Evolutionary conservation across 2,329 filamentous ascomycete species (phyloP).

Genomic region (Plenodomus lindquistii): DNA sequence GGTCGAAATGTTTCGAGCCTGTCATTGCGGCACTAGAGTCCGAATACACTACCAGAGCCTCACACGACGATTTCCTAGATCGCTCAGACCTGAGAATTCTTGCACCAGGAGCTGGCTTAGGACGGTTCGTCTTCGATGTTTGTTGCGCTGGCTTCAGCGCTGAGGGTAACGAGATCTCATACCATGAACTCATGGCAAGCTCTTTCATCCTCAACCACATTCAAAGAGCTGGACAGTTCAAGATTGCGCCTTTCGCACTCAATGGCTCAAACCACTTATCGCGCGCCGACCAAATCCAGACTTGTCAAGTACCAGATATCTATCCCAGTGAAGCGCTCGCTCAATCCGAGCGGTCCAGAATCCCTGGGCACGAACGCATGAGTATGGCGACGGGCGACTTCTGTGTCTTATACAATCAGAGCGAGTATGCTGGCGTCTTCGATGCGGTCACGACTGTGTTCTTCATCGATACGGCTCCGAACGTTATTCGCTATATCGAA

Average conservation of each 20-base stretch:
- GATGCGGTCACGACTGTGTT: slow-evolving; percentile 89
- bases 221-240: slow-evolving; percentile 63
- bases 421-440: slow-evolving; percentile 65
- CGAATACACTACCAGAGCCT: slow-evolving; percentile 43
- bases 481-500: slow-evolving; percentile 86
- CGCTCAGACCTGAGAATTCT: slow-evolving; percentile 65
- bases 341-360: slow-evolving; percentile 14
- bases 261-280: slow-evolving; percentile 83
- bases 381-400: slow-evolving; percentile 94
- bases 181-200: slow-evolving; percentile 91
- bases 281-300: slow-evolving; percentile 73
- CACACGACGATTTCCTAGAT: slow-evolving; percentile 19
- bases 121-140: slow-evolving; percentile 86
- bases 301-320: slow-evolving; percentile 78
- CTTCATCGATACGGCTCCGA: slow-evolving; percentile 96
- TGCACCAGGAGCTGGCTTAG: slow-evolving; percentile 87
- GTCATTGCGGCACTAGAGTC: slow-evolving; percentile 67
- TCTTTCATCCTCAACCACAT: slow-evolving; percentile 74
- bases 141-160: slow-evolving; percentile 71
- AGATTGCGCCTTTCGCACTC: slow-evolving; percentile 82
- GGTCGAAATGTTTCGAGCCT: slow-evolving; percentile 75
- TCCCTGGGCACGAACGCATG: slow-evolving; percentile 67
- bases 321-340: slow-evolving; percentile 46
- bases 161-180: slow-evolving; percentile 94
- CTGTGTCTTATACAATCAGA: slow-evolving; percentile 75